A percentile compares a stretch with the other conserved stretches of the same genome.
Evolutionary conservation across 2,329 filamentous ascomycete species (phyloP).

Genomic region (Calonectria fujianensis): DNA sequence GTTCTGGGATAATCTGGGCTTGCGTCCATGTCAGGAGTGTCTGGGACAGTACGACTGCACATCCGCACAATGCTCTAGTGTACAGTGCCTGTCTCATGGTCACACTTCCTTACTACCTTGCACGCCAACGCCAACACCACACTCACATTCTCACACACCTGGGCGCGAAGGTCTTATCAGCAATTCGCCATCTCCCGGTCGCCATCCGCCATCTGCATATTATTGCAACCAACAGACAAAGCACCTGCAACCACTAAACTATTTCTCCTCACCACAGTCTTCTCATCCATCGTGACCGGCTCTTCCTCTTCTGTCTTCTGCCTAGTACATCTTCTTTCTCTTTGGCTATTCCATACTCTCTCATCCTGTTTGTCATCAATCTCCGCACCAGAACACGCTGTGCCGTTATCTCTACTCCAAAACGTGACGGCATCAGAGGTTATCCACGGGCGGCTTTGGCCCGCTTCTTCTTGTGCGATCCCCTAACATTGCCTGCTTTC

Average conservation of each 20-base stretch:
- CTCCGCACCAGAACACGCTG: slow-evolving; percentile 35
- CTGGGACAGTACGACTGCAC: slow-evolving; percentile 35
- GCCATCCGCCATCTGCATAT: slow-evolving; percentile 47
- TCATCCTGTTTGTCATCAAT: slow-evolving; percentile 32
- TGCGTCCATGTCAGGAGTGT: slow-evolving; percentile 1
- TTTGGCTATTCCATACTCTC: slow-evolving; percentile 6
- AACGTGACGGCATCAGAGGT: slow-evolving; percentile 40
- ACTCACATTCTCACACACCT: slow-evolving; percentile 4
- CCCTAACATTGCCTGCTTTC: background rate
- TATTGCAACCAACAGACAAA: slow-evolving; percentile 40
- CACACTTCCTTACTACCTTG: slow-evolving; percentile 31
- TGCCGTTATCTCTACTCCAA: slow-evolving; percentile 42
- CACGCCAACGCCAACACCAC: slow-evolving; percentile 34
- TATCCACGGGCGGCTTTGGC: background rate
- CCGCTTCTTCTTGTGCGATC: slow-evolving; percentile 17
- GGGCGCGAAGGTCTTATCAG: slow-evolving; percentile 48
- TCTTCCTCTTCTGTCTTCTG: slow-evolving; percentile 10
- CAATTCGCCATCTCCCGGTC: slow-evolving; percentile 47
- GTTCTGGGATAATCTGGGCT: slow-evolving; percentile 11
- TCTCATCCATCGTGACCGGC: slow-evolving; percentile 23
- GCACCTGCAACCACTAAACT: slow-evolving; percentile 9
- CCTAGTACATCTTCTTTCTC: background rate
- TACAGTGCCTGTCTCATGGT: slow-evolving; percentile 31
- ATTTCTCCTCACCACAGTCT: slow-evolving; percentile 27
- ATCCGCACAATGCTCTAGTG: background rate